Percentiles rank a stretch among this genome's conserved stretches.
phyloP scores from a whole-genome alignment of 768 basidiomycete genomes.

The Suillus plorans region DNA sequence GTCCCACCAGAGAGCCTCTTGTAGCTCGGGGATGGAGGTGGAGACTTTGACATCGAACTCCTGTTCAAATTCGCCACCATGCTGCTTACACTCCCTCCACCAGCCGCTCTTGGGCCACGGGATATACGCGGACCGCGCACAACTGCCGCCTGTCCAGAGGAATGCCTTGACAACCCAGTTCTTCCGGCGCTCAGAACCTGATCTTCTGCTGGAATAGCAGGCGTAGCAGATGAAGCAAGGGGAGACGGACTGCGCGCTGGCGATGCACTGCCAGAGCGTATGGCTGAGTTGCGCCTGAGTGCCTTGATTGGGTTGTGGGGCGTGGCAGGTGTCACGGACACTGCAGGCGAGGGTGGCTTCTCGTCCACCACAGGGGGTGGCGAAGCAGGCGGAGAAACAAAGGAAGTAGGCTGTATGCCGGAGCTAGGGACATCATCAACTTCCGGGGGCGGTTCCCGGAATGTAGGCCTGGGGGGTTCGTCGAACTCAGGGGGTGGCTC shows the following conservation, averaged over 20 bases:
- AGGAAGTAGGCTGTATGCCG: slow-evolving; percentile 16
- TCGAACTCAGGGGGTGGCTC: slow-evolving; percentile 53
- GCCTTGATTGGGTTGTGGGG: slow-evolving; percentile 54
- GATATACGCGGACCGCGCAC: slow-evolving; percentile 52
- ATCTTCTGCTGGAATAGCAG: slow-evolving; percentile 31
- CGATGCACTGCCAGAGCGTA: slow-evolving; percentile 35
- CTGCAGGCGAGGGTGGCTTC: slow-evolving; percentile 32
- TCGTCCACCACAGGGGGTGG: slow-evolving; percentile 24
- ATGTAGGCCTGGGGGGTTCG: slow-evolving; percentile 43
- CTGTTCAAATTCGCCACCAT: slow-evolving; percentile 59
- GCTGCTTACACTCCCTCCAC: slow-evolving; percentile 48
- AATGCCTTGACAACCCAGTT: slow-evolving; percentile 44
- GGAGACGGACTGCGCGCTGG: slow-evolving; percentile 48
- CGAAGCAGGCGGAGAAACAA: slow-evolving; percentile 23
- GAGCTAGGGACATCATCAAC: slow-evolving; percentile 37
- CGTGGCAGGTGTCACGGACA: slow-evolving; percentile 43
- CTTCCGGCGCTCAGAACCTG: slow-evolving; percentile 33
- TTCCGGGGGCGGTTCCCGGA: slow-evolving; percentile 67
- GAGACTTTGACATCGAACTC: slow-evolving; percentile 38
- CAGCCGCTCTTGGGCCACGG: slow-evolving; percentile 45
- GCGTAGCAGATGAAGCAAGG: slow-evolving; percentile 25
- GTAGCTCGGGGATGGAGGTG: slow-evolving; percentile 38
- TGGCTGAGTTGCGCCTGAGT: slow-evolving; percentile 33
- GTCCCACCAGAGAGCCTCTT: slow-evolving; percentile 47
- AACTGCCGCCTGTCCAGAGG: slow-evolving; percentile 36